Evolutionary conservation across 2,329 filamentous ascomycete genomes (phyloP), one percentile per base, ranked within the genome.

Genomic region (Cercospora janseana): DNA sequence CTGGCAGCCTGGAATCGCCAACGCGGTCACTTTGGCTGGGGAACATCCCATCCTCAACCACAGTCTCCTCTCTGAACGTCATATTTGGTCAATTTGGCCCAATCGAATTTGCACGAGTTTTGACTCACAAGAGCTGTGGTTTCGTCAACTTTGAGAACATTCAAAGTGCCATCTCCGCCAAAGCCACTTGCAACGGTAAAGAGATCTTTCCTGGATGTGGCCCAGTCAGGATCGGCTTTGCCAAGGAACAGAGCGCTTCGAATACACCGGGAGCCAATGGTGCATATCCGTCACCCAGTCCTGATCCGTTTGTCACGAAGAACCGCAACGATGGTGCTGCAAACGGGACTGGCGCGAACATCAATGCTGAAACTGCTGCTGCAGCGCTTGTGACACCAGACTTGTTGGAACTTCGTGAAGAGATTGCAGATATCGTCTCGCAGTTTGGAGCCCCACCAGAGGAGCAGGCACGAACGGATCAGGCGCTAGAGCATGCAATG

Each of bases 41-140:
- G 48, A 96, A 92, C 70, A 96, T 98, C 52, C 93, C 93, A 9
- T 91, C 92, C 4, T 97, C 93, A 2, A 98, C 93, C 2, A 98
- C 93, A 0, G 91, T 93, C 8, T 95, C 92, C 1, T 97, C 93
- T 0, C 74, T 98, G 54, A 89, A 89, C 50, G 90, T 94, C 58
- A 95, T 97, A 73, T 98, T 98, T 74, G 88, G 88, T 69, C 80
- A 85, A n/a, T 95, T 93, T 60, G 93, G 93, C 7, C 80, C 86
- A 3, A 95, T 98, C 56, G 79, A 93, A 59, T 96, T 92, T 3
- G 92, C 89, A 21, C 82, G 93, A 57, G 93, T 98, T 4, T 77
- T 98, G 55, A 97, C 93, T 0, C 90, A 98, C 76, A 98, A 98
- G 78, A 97, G 95, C 71, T 98, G 93, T 67, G 93, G 92, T 3